Conservation (phyloP, 2,329 filamentous ascomycete species). For the Trichoderma afroharzianum region DNA sequence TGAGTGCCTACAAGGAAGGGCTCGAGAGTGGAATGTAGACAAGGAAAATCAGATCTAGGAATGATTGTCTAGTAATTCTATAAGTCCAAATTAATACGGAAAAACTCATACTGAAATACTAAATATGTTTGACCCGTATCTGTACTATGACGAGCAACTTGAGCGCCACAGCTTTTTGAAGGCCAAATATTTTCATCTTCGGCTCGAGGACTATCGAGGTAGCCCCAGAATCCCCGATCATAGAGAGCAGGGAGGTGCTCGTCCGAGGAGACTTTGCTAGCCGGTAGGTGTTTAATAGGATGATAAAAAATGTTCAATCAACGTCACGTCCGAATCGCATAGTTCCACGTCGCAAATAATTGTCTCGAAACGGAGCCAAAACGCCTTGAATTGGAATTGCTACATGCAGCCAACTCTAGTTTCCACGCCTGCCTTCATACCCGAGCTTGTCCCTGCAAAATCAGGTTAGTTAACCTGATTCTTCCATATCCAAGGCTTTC, state of each 20-base stretch:
- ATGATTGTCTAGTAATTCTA: not conserved
- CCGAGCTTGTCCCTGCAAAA: conserved; percentile 33
- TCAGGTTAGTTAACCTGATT: conserved; percentile 10
- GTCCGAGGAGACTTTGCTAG: conserved; percentile 55
- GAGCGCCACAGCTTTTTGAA: conserved; percentile 58
- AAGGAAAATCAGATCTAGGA: not conserved
- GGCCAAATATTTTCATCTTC: conserved; percentile 55
- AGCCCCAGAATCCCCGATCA: conserved; percentile 55
- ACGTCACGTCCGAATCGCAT: conserved; percentile 29
- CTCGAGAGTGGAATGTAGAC: conserved; percentile 29
- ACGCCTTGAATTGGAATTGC: conserved; percentile 46
- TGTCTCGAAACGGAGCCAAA: conserved; percentile 43
- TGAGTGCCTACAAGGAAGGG: conserved; percentile 65
- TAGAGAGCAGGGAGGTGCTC: conserved; percentile 31
- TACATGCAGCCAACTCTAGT: conserved; percentile 44
- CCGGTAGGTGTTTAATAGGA: conserved; percentile 34
- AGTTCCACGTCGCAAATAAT: conserved; percentile 24
- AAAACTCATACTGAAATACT: conserved; percentile 4
- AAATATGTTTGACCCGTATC: conserved; percentile 60
- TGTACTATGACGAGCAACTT: conserved; percentile 58
- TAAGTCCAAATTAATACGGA: not conserved
- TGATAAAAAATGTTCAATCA: conserved; percentile 25
- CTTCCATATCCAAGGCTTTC: not conserved
- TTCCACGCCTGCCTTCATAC: conserved; percentile 39
- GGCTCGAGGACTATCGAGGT: conserved; percentile 56